Base-by-base conservation (phyloP, 331 rosid species). In the Rhamnella rubrinervis region DNA sequence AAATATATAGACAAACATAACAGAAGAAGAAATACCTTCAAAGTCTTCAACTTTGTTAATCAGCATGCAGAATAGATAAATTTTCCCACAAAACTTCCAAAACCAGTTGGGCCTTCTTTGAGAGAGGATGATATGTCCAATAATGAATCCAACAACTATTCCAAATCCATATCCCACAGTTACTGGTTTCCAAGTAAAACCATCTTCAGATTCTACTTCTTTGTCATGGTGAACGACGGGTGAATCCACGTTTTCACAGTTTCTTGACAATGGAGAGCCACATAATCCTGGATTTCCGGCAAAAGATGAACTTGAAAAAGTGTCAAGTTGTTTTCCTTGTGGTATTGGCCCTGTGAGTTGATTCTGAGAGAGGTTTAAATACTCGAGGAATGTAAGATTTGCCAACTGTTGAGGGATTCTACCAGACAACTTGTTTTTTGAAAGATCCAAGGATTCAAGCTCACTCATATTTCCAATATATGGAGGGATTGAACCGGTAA, bases 371-470 rank as follows among this genome's bases (percentile, higher is more conserved):
- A 50, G 53, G 23, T 61, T 18, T 8, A 71, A 47, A 6, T 31
- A 47, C 4, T 60, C 18, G 25, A 73, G 77, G 57, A 73, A 73
- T 17, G 37, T 73, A 21, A 63, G 77, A 7, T 8, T 20, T 6
- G 37, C 16, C 0, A 73, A 23, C 14, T 46, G 14, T 6, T 41
- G 6, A 23, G 77, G 71, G 5, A 73, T 64, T n/a, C 6, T 26
- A 10, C 75, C 68, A 8, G 61, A 56, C 2, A 71, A 61, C 3
- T 50, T 9, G 75, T 61, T 71, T 18, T 20, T 2, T 5, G 75
- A 71, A 12, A 71, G 75, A n/a, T 71, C 75, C 50, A 71, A 37
- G 15, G 75, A 71, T 46, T 71, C 75, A 18, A 71, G 67, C 1
- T 19, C 51, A 1, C 31, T 35, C 18, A 71, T 35, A 18, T 61